Evolutionary conservation across 768 basidiomycete species (phyloP), one percentile per base, ranked within the genome.

Genomic region (Pulveroboletus sp.): DNA sequence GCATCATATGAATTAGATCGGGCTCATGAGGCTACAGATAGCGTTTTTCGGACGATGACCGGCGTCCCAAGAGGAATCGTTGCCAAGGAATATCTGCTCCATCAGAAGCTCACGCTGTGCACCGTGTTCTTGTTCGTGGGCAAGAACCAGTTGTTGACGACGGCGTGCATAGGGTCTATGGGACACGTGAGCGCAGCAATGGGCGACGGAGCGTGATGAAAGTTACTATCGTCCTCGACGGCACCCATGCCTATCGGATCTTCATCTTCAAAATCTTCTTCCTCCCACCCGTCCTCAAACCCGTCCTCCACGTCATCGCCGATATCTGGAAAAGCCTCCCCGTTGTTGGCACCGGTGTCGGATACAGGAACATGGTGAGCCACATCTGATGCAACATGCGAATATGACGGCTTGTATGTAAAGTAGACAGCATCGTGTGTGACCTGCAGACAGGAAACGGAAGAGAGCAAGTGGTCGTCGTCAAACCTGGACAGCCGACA

Each of bases 381-480:
- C 10, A 40, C 3, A 36, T 43, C 50, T 18, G 8, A 28, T 3
- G 7, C 15, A 12, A 15, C 38, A 14, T 10, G 36, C 4, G 30
- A n/a, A 11, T n/a, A 39, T 7, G 49, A 52, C 0, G 66, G 57
- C 17, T 32, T 50, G 43, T 65, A 65, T 47, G 76, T 80, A 32
- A 81, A 55, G 51, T 71, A 83, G 11, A 82, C 51, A 0, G 75
- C 76, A 0, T 78, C 77, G 26, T 78, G 73, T 0, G 78, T 77
- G 67, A 81, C 72, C 58, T 82, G 80, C 18, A 82, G 69, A 56
- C 80, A 83, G 24, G 72, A 72, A n/a, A 81, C 58, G 32, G 37
- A 52, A 18, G 58, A 48, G n/a, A 64, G 56, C 21, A 53, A 35
- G 30, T 39, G 51, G 0, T 36, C 50, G 33, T 51, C 31, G 15